These are phyloP conservation scores for Hysterangium stoloniferum DNA, from an alignment of 768 basidiomycete species.

Conservation along the genomic window DNA sequence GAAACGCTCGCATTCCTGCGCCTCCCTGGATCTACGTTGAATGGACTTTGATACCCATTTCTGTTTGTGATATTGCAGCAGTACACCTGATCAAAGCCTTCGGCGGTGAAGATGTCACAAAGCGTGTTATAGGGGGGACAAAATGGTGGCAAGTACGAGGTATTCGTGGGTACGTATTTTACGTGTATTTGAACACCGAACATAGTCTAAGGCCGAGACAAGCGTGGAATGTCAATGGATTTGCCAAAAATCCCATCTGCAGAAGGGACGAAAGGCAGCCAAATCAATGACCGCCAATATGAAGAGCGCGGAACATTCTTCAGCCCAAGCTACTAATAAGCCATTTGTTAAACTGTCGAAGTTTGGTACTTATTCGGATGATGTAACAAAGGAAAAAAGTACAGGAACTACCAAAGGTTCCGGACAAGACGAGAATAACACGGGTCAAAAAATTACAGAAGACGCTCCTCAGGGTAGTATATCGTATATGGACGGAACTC, in stretches of 20 bases:
- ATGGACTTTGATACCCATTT: conserved; percentile 63
- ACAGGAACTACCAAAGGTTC: too few species aligned
- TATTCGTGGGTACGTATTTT: conserved; percentile 41
- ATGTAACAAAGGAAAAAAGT: too few species aligned
- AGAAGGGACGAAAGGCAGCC: conserved; percentile 33
- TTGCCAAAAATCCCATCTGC: conserved; percentile 32
- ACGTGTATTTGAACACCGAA: conserved; percentile 15
- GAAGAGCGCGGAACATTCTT: too few species aligned
- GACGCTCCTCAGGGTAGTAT: conserved; percentile 12
- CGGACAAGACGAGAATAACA: too few species aligned
- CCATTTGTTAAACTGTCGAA: too few species aligned
- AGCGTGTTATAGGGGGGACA: conserved; percentile 72
- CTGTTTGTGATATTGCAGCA: conserved; percentile 71
- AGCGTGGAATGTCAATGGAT: conserved; percentile 34
- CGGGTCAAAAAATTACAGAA: background rate
- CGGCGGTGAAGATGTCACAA: conserved; percentile 68
- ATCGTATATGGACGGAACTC: conserved; percentile 27
- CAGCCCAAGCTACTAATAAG: too few species aligned
- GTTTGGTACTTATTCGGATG: too few species aligned
- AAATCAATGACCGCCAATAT: conserved; percentile 27
- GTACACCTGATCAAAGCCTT: conserved; percentile 63
- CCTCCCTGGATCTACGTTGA: conserved; percentile 79
- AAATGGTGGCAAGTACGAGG: conserved; percentile 99
- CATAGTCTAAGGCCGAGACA: conserved; percentile 12
- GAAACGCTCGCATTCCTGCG: conserved; percentile 74